Conservation (phyloP, 139 green algal species). For the Micractinium sp. region DNA sequence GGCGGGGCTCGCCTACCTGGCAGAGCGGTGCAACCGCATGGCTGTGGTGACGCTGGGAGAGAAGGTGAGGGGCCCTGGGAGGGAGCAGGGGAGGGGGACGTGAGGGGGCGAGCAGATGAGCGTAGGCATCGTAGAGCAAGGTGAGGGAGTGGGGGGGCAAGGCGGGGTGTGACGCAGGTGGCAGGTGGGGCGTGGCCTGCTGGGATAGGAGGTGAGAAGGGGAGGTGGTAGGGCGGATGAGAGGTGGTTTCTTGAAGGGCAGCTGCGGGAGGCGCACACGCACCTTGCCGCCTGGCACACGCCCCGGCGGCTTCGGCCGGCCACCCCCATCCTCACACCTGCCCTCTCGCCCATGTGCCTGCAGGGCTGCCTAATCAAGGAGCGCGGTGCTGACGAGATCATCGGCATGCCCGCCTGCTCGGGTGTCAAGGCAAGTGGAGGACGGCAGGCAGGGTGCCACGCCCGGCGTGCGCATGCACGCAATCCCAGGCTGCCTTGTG, state of each 20-base stretch:
- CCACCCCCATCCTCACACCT: neutral
- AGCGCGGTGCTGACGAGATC: constrained; percentile 12
- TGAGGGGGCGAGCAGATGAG: neutral
- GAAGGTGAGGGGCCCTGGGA: neutral
- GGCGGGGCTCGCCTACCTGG: constrained; percentile 48
- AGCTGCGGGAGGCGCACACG: too few species aligned
- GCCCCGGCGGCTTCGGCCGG: too few species aligned
- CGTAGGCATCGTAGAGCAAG: neutral
- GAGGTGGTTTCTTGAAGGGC: too few species aligned
- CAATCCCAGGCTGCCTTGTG: too few species aligned
- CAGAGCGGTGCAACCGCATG: constrained; percentile 38
- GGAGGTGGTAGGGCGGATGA: too few species aligned
- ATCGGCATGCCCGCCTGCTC: constrained; percentile 51
- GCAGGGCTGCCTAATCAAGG: constrained; percentile 56
- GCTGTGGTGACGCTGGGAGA: constrained; percentile 72
- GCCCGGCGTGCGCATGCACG: too few species aligned
- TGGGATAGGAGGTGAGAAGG: too few species aligned
- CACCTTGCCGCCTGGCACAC: too few species aligned
- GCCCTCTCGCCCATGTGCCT: neutral
- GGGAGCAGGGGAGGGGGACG: neutral
- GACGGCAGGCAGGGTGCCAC: too few species aligned
- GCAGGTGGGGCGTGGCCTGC: neutral
- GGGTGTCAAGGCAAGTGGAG: constrained; percentile 42
- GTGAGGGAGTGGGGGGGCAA: too few species aligned
- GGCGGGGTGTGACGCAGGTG: neutral